These are phyloP conservation scores for Cokeromyces recurvatus DNA, from an alignment of 371 early-diverging fungal species.

Conservation along the genomic window DNA sequence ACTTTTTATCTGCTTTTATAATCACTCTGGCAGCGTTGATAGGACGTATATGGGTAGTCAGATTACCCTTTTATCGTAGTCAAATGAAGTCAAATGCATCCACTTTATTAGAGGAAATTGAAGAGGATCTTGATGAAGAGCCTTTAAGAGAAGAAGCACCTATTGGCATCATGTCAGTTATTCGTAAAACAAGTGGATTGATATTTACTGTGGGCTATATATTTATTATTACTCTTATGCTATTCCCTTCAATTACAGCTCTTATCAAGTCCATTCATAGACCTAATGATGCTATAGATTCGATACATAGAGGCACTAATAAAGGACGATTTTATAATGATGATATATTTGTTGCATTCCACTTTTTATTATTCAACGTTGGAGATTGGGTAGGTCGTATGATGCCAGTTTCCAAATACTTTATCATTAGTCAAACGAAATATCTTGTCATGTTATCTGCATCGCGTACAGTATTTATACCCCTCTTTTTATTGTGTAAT, in stretches of 20 bases:
- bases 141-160: neutral
- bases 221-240: conserved; percentile 64
- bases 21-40: conserved; percentile 46
- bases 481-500: conserved; percentile 70
- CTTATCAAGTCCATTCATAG: conserved; percentile 55
- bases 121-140: conserved; percentile 1
- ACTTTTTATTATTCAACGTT: conserved; percentile 70
- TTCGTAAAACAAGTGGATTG: conserved; percentile 35
- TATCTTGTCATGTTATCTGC: conserved; percentile 43
- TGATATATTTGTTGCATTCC: conserved; percentile 69
- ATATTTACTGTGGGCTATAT: conserved; percentile 53
- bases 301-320: conserved; percentile 1
- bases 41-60: conserved; percentile 37
- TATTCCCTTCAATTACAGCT: conserved; percentile 77
- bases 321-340: conserved; percentile 37
- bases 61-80: conserved; percentile 46
- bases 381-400: conserved; percentile 76
- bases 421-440: conserved; percentile 35
- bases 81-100: conserved; percentile 21
- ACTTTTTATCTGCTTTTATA: conserved; percentile 48
- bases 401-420: conserved; percentile 31
- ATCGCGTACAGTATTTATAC: conserved; percentile 57
- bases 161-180: conserved; percentile 13
- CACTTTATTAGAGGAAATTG: conserved; percentile 5
- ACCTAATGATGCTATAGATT: conserved; percentile 9